phyloP scores from a whole-genome alignment of 768 basidiomycete genomes.

The Clavaria fumosa region DNA sequence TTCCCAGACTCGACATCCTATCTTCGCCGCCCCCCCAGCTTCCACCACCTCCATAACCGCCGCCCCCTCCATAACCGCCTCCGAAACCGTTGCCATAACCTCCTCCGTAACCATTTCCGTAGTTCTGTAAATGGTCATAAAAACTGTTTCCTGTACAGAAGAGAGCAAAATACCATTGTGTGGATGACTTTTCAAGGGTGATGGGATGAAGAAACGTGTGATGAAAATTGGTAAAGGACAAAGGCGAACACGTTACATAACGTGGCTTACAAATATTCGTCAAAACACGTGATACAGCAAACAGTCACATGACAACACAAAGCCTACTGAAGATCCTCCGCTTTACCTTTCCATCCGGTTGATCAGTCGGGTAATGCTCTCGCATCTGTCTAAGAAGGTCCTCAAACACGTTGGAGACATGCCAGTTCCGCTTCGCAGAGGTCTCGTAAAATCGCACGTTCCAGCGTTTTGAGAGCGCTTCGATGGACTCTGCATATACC shows the following conservation, averaged over 20 bases:
- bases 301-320: constrained; percentile 30
- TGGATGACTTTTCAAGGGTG: not conserved
- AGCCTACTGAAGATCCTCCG: constrained; percentile 18
- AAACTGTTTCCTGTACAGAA: not conserved
- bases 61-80: too few species aligned
- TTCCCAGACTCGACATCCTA: constrained; percentile 70
- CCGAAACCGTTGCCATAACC: constrained; percentile 25
- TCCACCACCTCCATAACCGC: constrained; percentile 35
- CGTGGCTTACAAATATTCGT: too few species aligned
- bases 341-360: constrained; percentile 22
- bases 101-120: constrained; percentile 25
- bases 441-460: constrained; percentile 72
- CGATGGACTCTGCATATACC: constrained; percentile 48
- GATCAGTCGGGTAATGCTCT: constrained; percentile 38
- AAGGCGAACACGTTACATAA: too few species aligned
- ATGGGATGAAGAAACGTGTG: constrained; percentile 7
- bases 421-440: constrained; percentile 77
- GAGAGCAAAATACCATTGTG: constrained; percentile 15
- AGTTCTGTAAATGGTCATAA: constrained; percentile 20
- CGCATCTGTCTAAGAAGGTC: constrained; percentile 67
- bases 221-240: too few species aligned
- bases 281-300: constrained; percentile 1
- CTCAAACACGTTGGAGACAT: constrained; percentile 64
- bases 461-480: constrained; percentile 51
- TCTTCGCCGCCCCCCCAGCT: constrained; percentile 45